Evolutionary conservation across 371 early-diverging fungal species (phyloP), one percentile per base, ranked within the genome.

Genomic region (Blakeslea trispora): DNA sequence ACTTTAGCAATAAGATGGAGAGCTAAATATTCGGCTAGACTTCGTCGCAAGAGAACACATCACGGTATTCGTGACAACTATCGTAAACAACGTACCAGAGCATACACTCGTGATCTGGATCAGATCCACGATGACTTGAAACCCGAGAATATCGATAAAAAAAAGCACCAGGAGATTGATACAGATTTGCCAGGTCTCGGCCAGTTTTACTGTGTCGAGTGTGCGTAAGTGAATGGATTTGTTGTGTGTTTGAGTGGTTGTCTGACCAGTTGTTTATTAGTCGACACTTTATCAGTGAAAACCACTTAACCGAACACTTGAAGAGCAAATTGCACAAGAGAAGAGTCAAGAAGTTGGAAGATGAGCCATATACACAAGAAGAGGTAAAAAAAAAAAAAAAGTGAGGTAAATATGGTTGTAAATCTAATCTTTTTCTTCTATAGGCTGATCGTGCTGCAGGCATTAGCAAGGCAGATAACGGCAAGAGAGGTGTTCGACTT

Each of bases 161-260:
- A 87, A 48, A 73, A 82, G 59, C 77, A 75, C 47, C 77, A 79
- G 50, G 81, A 80, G n/a, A 57, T 80, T 22, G 92, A 95, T 68
- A 83, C 89, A n/a, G 96, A 95, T 52, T 69, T 92, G 58, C 94
- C 95, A 21, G 95, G 95, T 28, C 69, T 88, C 32, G 96, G 94
- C 23, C 91, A 93, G 67, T 81, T 86, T 77, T 94, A 94, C 69
- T 95, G 96, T 73, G 70, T 94, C 21, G 87, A 91, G 62, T 94
- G 94, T 77, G 81, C 81, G 83, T 83, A 79, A 59, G 83, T 79
- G 8, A n/a, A 5, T 15, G 44, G 1, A 49, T 22, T 5, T 53
- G 19, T n/a, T n/a, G 35, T 24, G 47, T 42, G 18, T 11, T 50
- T 50, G 11, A 11, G 7, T 49, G 24, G 8, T n/a, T 21, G 6